Evolutionary conservation across 2,329 filamentous ascomycete species (phyloP), one percentile per base, ranked within the genome.

Genomic region (Aspergillus luchuensis): DNA sequence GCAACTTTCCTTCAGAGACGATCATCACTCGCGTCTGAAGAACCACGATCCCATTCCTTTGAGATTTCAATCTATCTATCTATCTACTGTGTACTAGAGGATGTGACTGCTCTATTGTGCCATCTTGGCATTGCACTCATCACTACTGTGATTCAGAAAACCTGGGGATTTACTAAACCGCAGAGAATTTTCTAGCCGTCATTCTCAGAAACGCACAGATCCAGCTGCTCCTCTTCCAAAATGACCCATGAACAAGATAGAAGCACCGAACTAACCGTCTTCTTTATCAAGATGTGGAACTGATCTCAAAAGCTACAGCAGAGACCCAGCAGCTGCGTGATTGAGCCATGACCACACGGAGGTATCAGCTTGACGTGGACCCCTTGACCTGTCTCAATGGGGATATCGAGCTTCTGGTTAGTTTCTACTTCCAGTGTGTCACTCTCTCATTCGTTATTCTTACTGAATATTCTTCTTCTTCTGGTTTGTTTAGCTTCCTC

Each of bases 1-100:
- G 47, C 47, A 50, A 50, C 25, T 50, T 50, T 50, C 47, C 33
- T 36, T 36, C 33, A 36, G 33, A 50, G 25, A 15, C 28, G 25
- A 50, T 33, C 25, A 50, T 33, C 25, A 19, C 17, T 13, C 19
- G 19, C 3, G 10, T 45, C 8, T 6, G 19, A 23, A 45, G 17
- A 19, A 19, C 10, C 17, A 19, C 17, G 17, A 11, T 21, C 19
- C 19, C 4, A 45, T 45, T 21, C 41, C 41, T 11, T 45, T 19
- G 10, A 11, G 17, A 45, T 45, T 45, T 3, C 17, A 43, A 19
- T 43, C 39, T 8, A 15, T 33, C 17, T 10, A 17, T 28, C 6
- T 4, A 30, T 28, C 11, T 43, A 19, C 41, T 45, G 4, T 45
- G 23, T 23, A 23, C 6, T 23, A 2, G 13, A 7, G 7, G 7